These are phyloP conservation scores for Lentinula raphanica DNA, from an alignment of 768 basidiomycete genomes.

Conservation along the genomic window DNA sequence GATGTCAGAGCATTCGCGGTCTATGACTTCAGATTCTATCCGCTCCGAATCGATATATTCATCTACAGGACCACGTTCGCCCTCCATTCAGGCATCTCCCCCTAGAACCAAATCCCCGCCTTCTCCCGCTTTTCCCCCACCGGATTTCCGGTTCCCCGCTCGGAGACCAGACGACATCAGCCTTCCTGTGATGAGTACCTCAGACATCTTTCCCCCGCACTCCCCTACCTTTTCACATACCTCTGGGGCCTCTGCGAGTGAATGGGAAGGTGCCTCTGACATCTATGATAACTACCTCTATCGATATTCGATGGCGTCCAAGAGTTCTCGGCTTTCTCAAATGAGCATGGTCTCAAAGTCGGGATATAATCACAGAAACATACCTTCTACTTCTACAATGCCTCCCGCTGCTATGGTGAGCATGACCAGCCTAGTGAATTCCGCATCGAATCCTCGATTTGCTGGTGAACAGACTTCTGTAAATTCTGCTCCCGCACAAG, in stretches of 20 bases:
- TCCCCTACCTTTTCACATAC: background rate
- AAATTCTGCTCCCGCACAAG: background rate
- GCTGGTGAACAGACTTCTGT: background rate
- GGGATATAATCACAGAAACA: conserved; percentile 11
- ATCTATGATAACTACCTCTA: conserved; percentile 71
- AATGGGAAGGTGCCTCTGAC: conserved; percentile 67
- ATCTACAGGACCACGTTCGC: background rate
- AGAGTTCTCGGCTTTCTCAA: conserved; percentile 19
- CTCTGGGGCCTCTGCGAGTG: conserved; percentile 1
- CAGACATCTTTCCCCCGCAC: background rate
- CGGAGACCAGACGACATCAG: conserved; percentile 22
- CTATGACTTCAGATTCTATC: background rate
- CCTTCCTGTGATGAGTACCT: background rate
- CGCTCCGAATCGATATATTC: background rate
- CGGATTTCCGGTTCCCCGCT: background rate
- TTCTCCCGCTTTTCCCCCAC: conserved; percentile 2
- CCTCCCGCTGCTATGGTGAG: conserved; percentile 11
- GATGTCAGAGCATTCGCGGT: background rate
- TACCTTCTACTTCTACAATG: conserved; percentile 17
- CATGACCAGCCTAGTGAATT: conserved; percentile 1
- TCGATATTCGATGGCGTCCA: conserved; percentile 30
- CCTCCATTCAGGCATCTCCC: conserved; percentile 16
- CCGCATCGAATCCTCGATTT: background rate
- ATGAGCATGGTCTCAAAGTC: conserved; percentile 2
- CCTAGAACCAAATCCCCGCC: conserved; percentile 1